A percentile compares a stretch with the other conserved stretches of the same genome.
phyloP scores from a whole-genome alignment of 2,329 filamentous ascomycete genomes.

The Cladosporium sp. region DNA sequence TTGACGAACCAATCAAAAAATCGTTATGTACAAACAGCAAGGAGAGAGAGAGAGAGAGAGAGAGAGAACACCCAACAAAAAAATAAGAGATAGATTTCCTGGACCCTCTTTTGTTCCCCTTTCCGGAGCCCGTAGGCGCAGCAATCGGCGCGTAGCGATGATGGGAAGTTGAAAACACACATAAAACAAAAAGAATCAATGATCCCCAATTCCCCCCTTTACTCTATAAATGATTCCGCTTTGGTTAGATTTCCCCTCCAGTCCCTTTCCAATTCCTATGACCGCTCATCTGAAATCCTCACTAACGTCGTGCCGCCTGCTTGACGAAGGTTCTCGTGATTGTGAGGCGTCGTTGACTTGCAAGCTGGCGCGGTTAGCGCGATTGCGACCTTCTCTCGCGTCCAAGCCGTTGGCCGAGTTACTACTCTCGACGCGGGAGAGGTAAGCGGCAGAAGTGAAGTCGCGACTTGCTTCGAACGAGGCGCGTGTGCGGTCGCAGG shows the following conservation, averaged over 20 bases:
- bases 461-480: constrained; percentile 88
- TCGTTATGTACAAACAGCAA: not conserved
- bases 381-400: not conserved
- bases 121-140: not conserved
- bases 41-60: not conserved
- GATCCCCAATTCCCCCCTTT: not conserved
- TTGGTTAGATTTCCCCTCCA: not conserved
- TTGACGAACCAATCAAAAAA: not conserved
- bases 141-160: not conserved
- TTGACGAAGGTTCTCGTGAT: constrained; percentile 15
- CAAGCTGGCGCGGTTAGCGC: constrained; percentile 7
- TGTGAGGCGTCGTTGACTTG: constrained; percentile 7
- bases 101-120: not conserved
- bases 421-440: constrained; percentile 71
- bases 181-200: not conserved
- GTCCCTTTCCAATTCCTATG: not conserved
- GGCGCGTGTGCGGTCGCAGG: constrained; percentile 79
- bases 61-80: not conserved
- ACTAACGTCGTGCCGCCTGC: constrained; percentile 15
- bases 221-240: not conserved
- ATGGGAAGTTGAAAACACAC: not conserved
- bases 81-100: not conserved
- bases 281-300: constrained; percentile 2
- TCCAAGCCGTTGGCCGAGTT: constrained; percentile 13
- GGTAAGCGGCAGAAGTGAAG: constrained; percentile 84